A percentile compares a stretch with the other conserved stretches of the same genome.
Conservation (phyloP, 805 yeast species). For the Barnettozyma wickerhamii region DNA sequence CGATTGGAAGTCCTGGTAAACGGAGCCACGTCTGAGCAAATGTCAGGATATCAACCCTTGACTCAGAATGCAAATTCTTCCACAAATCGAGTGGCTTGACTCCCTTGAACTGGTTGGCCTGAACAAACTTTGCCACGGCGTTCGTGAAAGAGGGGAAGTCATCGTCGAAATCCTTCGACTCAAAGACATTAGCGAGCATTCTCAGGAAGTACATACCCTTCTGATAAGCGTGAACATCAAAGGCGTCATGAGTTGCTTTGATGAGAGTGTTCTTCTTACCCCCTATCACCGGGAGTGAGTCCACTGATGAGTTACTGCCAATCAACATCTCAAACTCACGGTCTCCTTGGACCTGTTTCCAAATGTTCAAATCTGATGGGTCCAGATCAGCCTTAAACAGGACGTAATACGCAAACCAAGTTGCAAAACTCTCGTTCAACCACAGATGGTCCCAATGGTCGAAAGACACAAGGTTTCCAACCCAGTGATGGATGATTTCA, state of each 20-base stretch:
- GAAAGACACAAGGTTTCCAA: conserved; percentile 65
- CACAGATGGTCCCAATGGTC: conserved; percentile 67
- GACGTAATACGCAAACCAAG: conserved; percentile 57
- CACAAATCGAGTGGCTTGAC: conserved; percentile 52
- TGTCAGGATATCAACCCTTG: conserved; percentile 41
- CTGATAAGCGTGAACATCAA: conserved; percentile 48
- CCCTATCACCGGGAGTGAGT: conserved; percentile 1
- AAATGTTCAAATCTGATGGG: conserved; percentile 25
- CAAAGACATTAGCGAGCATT: conserved; percentile 45
- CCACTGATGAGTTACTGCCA: conserved; percentile 32
- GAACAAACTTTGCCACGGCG: conserved; percentile 37
- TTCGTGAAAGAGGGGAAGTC: conserved; percentile 29
- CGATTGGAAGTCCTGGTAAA: conserved; percentile 54
- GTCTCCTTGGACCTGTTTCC: conserved; percentile 29
- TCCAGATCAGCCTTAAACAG: conserved; percentile 29
- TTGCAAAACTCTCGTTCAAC: conserved; percentile 78
- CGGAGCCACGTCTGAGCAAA: conserved; percentile 59
- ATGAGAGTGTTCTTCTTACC: conserved; percentile 26
- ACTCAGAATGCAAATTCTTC: conserved; percentile 34
- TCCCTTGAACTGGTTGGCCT: conserved; percentile 29
- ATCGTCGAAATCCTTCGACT: conserved; percentile 27
- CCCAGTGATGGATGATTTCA: conserved; percentile 77
- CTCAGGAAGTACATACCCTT: conserved; percentile 55
- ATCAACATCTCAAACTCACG: conserved; percentile 31
- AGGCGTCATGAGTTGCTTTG: conserved; percentile 42